A percentile compares a stretch with the other conserved stretches of the same genome.
These are phyloP conservation scores for Marchantia paleacea DNA, from an alignment of 225 moss, liverwort and hornwort species.

Conservation along the genomic window DNA sequence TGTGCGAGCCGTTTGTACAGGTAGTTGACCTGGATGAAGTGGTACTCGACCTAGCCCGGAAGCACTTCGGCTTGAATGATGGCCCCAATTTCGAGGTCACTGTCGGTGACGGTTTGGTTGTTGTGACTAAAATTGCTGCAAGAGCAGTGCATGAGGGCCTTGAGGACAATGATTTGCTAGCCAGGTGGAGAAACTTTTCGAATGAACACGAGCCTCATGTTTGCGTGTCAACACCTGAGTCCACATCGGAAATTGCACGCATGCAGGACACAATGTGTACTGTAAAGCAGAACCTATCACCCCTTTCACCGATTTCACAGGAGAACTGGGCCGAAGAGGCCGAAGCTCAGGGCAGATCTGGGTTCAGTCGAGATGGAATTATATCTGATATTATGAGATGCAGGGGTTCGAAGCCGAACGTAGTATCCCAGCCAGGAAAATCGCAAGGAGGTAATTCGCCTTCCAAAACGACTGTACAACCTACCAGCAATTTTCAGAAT, in stretches of 20 bases:
- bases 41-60: slow-evolving; percentile 65
- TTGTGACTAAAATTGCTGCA: slow-evolving; percentile 36
- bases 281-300: neutral
- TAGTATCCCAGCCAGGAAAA: neutral
- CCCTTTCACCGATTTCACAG: neutral
- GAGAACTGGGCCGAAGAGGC: neutral
- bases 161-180: slow-evolving; percentile 3
- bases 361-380: neutral
- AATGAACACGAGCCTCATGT: neutral
- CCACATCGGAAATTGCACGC: neutral
- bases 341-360: neutral
- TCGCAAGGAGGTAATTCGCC: neutral
- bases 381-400: neutral
- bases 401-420: slow-evolving; percentile 34
- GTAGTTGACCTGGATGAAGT: slow-evolving; percentile 74
- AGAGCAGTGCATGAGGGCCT: slow-evolving; percentile 27
- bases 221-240: neutral
- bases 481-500: neutral
- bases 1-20: slow-evolving; percentile 33
- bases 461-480: neutral
- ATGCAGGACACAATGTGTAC: neutral
- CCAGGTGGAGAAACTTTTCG: slow-evolving; percentile 9
- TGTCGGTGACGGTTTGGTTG: slow-evolving; percentile 35
- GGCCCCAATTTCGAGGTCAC: slow-evolving; percentile 37
- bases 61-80: slow-evolving; percentile 66